Evolutionary conservation across 805 yeast species (phyloP).

Genomic region (Candida andamanensis): DNA sequence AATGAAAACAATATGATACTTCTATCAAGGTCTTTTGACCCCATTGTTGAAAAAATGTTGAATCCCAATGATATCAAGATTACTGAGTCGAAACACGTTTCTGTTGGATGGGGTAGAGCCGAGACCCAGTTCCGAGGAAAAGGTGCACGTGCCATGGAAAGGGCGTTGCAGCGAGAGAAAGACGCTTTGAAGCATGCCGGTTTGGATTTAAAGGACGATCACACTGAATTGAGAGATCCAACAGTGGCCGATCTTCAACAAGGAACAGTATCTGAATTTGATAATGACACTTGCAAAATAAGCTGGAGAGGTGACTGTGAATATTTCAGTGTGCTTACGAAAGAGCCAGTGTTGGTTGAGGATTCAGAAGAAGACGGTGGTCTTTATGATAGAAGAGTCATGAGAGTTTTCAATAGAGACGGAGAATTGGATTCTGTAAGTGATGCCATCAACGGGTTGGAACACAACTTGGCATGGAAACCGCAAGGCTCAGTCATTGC

Average conservation of each 20-base stretch:
- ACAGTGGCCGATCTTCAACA: slow-evolving; percentile 71
- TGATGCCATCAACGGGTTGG: slow-evolving; percentile 84
- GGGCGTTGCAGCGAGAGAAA: slow-evolving; percentile 66
- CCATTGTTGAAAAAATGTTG: slow-evolving; percentile 60
- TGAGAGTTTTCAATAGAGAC: slow-evolving; percentile 77
- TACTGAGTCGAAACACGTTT: slow-evolving; percentile 71
- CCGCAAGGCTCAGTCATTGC: slow-evolving; percentile 89
- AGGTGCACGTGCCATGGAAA: slow-evolving; percentile 78
- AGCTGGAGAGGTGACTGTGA: slow-evolving; percentile 98
- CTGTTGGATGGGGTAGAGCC: slow-evolving; percentile 97
- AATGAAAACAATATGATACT: slow-evolving; percentile 54
- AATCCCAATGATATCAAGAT: slow-evolving; percentile 55
- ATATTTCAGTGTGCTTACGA: slow-evolving; percentile 62
- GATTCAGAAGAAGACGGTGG: slow-evolving; percentile 23
- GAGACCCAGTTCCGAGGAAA: slow-evolving; percentile 96
- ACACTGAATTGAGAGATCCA: slow-evolving; percentile 67
- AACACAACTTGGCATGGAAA: slow-evolving; percentile 74
- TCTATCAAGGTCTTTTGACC: slow-evolving; percentile 74
- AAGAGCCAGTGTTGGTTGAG: slow-evolving; percentile 47
- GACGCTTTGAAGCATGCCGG: slow-evolving; percentile 60
- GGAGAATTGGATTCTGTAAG: slow-evolving; percentile 77
- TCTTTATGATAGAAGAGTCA: slow-evolving; percentile 55
- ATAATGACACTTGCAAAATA: slow-evolving; percentile 43
- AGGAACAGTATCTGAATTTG: slow-evolving; percentile 59
- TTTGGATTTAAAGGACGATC: slow-evolving; percentile 54